Evolutionary conservation across 305 asterid genomes (phyloP).

Genomic region (Solanum hybrid): DNA sequence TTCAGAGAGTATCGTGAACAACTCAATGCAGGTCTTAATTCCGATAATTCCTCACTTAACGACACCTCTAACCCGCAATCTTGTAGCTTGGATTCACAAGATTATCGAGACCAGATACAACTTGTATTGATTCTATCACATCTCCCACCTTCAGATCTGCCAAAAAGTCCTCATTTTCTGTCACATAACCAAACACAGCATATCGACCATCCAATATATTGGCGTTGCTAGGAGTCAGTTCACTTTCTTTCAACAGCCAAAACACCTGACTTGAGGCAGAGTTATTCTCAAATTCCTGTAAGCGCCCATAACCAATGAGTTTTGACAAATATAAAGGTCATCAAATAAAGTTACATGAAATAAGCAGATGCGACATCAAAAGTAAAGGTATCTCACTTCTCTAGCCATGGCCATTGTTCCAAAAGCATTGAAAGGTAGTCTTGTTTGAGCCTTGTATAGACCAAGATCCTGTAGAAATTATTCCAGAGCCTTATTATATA

Average conservation of each 20-base stretch:
- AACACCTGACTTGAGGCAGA: constrained; percentile 96
- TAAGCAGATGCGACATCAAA: constrained; percentile 7
- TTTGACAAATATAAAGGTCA: background rate
- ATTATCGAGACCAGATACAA: constrained; percentile 83
- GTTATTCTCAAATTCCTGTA: constrained; percentile 87
- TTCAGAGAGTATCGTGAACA: background rate
- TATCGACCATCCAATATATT: constrained; percentile 94
- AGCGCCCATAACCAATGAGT: background rate
- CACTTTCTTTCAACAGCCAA: constrained; percentile 97
- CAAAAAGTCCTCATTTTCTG: constrained; percentile 68
- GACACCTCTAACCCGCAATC: constrained; percentile 61
- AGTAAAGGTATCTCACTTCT: constrained; percentile 43
- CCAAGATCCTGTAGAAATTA: constrained; percentile 66
- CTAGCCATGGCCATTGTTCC: constrained; percentile 99
- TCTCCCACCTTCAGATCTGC: constrained; percentile 98
- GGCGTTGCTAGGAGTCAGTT: constrained; percentile 96
- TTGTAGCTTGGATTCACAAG: constrained; percentile 95
- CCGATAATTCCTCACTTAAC: background rate
- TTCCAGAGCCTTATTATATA: background rate
- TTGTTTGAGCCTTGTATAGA: constrained; percentile 94
- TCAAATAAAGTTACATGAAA: background rate
- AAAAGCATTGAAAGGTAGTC: constrained; percentile 93
- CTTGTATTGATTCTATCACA: constrained; percentile 79
- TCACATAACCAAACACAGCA: constrained; percentile 80
- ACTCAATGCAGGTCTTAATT: background rate